Base-by-base conservation (phyloP, 306 rosid species). In the Argentina anserina region DNA sequence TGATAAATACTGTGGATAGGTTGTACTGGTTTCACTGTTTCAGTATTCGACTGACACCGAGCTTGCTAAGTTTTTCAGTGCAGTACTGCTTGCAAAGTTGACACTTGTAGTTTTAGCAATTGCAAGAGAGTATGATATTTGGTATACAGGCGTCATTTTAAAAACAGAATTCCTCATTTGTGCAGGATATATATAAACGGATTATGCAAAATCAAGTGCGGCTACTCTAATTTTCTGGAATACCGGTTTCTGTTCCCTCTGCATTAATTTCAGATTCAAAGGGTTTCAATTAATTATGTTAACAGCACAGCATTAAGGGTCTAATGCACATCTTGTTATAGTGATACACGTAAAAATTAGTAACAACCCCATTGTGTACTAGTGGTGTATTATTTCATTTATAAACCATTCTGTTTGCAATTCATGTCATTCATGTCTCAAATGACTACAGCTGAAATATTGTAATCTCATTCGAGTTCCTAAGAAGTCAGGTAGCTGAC, bases 141-240 rank as follows among this genome's bases (percentile, higher is more conserved):
- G 23, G 23, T n/a, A 21, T 47, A 33, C 40, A 46, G 6, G 11
- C 50, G 18, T 28, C 23, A 25, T 4, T 3, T 73, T 18, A 62
- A 43, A 42, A 70, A 61, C 56, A 4, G 40, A 41, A 65, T 6
- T 71, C 2, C 39, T 71, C 67, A 7, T 71, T 21, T 34, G 21
- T 77, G 76, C 76, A 71, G 76, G 81, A 26, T 71, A n/a, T 64
- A 33, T 33, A 17, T 40, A 9, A 53, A 66, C 59, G 59, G 60
- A 37, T 18, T 40, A 29, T 62, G 9, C 40, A 56, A 25, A 25
- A 23, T 59, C 50, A 25, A 26, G 36, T 17, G 14, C 49, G 28
- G 75, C 49, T 26, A 33, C 41, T 6, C 42, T 49, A 65, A 15
- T n/a, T 68, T 34, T 61, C 43, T 62, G 65, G 53, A 41, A 34